Conservation (phyloP, 2,329 filamentous ascomycete species). For the Byssothecium circinans region DNA sequence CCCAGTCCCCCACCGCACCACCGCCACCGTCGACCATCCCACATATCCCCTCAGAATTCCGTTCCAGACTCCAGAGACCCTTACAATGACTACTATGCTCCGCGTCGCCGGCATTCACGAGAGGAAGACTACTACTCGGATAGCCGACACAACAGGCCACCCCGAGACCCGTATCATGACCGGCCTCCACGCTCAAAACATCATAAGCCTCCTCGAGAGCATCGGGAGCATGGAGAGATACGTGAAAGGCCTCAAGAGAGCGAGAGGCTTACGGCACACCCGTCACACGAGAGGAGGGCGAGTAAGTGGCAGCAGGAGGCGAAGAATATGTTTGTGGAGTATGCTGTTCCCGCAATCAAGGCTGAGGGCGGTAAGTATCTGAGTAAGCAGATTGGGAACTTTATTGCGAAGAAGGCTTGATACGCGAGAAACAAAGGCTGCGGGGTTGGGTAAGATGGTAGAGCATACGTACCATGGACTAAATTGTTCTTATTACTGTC, state of each 20-base stretch:
- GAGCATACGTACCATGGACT: too few species aligned
- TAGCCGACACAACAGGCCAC: conserved; percentile 14
- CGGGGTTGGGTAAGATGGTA: too few species aligned
- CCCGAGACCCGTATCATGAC: conserved; percentile 11
- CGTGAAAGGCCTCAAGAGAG: neutral
- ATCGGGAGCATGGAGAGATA: neutral
- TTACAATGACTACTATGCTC: conserved; percentile 10
- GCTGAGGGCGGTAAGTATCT: conserved; percentile 21
- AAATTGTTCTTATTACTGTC: too few species aligned
- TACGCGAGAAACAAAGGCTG: too few species aligned
- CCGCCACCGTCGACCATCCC: conserved; percentile 3
- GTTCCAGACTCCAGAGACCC: conserved; percentile 1
- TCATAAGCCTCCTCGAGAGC: neutral
- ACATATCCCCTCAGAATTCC: conserved; percentile 1
- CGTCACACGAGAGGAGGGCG: conserved; percentile 7
- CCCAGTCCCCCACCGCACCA: conserved; percentile 9
- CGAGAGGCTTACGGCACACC: conserved; percentile 1
- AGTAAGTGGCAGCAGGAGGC: conserved; percentile 23
- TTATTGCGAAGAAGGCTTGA: conserved; percentile 15
- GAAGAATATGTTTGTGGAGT: conserved; percentile 20
- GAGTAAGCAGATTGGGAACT: conserved; percentile 16
- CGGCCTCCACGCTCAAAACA: neutral
- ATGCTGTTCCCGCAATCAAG: conserved; percentile 26
- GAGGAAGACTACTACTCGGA: conserved; percentile 21
- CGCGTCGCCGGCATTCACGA: conserved; percentile 6